Percentiles rank a stretch among this genome's conserved stretches.
These are phyloP conservation scores for Akanthomyces dipterigenus DNA, from an alignment of 2,329 filamentous ascomycete genomes.

Conservation along the genomic window DNA sequence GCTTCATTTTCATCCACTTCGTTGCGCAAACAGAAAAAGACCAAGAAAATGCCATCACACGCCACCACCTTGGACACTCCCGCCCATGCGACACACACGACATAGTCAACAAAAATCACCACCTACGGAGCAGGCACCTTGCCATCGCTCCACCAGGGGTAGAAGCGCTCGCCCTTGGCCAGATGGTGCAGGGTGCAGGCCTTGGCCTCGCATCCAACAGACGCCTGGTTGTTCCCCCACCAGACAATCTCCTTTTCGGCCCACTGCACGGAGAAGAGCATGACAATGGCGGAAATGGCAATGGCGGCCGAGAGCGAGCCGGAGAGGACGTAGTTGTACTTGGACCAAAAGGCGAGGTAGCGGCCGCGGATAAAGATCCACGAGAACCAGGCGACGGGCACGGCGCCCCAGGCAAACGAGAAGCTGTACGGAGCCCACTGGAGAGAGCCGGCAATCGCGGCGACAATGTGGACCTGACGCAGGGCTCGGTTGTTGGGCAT, in stretches of 20 bases:
- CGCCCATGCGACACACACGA: neutral
- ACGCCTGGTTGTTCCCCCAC: slow-evolving; percentile 36
- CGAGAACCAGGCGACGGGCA: slow-evolving; percentile 40
- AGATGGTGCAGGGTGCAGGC: slow-evolving; percentile 19
- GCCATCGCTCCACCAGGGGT: slow-evolving; percentile 20
- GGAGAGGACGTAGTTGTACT: slow-evolving; percentile 43
- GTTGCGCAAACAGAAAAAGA: neutral
- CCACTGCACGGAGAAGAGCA: slow-evolving; percentile 42
- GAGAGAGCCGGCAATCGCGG: slow-evolving; percentile 33
- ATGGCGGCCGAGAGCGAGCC: slow-evolving; percentile 38
- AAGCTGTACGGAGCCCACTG: slow-evolving; percentile 39
- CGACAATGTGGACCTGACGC: slow-evolving; percentile 36
- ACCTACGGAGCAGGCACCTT: slow-evolving; percentile 18
- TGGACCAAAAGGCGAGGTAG: slow-evolving; percentile 42
- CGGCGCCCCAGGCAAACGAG: slow-evolving; percentile 39
- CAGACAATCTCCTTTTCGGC: slow-evolving; percentile 30
- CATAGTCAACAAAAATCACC: neutral
- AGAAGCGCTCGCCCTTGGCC: slow-evolving; percentile 21
- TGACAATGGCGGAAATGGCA: slow-evolving; percentile 39
- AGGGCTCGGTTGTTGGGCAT: slow-evolving; percentile 26
- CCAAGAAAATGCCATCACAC: neutral
- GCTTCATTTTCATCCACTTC: neutral
- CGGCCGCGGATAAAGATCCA: slow-evolving; percentile 41
- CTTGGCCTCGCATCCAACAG: slow-evolving; percentile 19
- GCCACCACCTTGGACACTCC: neutral